phyloP scores from a whole-genome alignment of 2,329 filamentous ascomycete genomes.

The Rachicladosporium sp. region DNA sequence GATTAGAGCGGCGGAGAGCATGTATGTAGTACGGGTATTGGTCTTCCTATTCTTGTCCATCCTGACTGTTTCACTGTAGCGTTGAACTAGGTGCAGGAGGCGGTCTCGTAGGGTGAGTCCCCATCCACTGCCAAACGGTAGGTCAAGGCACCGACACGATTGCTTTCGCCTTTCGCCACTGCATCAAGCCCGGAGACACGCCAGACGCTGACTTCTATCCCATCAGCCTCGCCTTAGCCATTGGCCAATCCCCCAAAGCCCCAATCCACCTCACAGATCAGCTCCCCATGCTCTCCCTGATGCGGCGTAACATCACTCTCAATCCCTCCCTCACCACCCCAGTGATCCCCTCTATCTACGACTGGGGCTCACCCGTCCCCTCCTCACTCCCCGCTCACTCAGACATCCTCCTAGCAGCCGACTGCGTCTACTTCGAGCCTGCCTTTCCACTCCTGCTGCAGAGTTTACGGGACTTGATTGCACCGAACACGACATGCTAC shows the following conservation, averaged over 20 bases:
- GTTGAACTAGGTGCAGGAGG: conserved; percentile 87
- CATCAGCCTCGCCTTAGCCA: conserved; percentile 43
- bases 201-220: not conserved
- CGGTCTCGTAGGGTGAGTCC: conserved; percentile 57
- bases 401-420: conserved; percentile 79
- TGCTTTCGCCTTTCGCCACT: too few species aligned
- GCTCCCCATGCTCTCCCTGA: conserved; percentile 68
- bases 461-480: conserved; percentile 64
- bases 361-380: conserved; percentile 52
- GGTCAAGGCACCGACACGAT: too few species aligned
- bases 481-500: conserved; percentile 52
- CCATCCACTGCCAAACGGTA: too few species aligned
- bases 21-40: not conserved
- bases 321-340: conserved; percentile 52
- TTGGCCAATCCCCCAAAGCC: conserved; percentile 41
- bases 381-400: conserved; percentile 43
- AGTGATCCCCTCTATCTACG: conserved; percentile 59
- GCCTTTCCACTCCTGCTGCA: conserved; percentile 77
- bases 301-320: conserved; percentile 75
- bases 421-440: conserved; percentile 95
- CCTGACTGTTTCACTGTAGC: conserved; percentile 34
- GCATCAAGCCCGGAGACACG: too few species aligned
- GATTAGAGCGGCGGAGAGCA: conserved; percentile 30
- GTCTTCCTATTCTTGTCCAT: not conserved
- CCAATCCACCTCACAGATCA: conserved; percentile 75